Conservation (phyloP, 768 basidiomycete species). For the Tricholoma bakamatsutake region DNA sequence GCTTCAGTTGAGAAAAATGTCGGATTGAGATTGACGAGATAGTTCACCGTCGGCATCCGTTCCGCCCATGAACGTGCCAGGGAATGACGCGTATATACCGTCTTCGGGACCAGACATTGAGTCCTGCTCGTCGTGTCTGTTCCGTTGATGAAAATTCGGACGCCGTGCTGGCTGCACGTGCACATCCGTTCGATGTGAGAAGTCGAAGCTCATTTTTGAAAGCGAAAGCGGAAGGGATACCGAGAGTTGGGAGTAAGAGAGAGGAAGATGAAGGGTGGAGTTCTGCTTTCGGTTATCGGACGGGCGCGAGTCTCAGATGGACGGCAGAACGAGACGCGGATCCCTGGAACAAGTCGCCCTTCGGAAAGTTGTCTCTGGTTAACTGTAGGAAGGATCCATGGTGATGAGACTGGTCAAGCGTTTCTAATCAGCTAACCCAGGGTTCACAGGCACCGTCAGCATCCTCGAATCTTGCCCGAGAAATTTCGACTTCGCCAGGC, state of each 20-base stretch:
- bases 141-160: conserved; percentile 21
- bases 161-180: conserved; percentile 23
- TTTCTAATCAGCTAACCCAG: conserved; percentile 38
- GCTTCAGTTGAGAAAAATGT: neutral
- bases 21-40: neutral
- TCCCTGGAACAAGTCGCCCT: conserved; percentile 15
- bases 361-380: neutral
- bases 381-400: conserved; percentile 22
- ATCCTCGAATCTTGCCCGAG: conserved; percentile 42
- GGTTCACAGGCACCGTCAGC: conserved; percentile 40
- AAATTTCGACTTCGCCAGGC: conserved; percentile 33
- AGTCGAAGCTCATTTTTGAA: conserved; percentile 23
- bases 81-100: conserved; percentile 34
- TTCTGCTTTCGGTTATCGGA: conserved; percentile 34
- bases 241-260: conserved; percentile 12
- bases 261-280: conserved; percentile 6
- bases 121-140: conserved; percentile 38
- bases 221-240: conserved; percentile 8
- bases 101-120: conserved; percentile 58
- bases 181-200: conserved; percentile 7
- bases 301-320: conserved; percentile 38
- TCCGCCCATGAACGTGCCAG: conserved; percentile 34
- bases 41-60: conserved; percentile 40
- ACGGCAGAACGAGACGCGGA: conserved; percentile 41
- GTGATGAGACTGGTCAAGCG: conserved; percentile 13